Percentiles rank a stretch among this genome's conserved stretches.
phyloP scores from a whole-genome alignment of 805 yeast species.

The Cyberlindnera mrakii region DNA sequence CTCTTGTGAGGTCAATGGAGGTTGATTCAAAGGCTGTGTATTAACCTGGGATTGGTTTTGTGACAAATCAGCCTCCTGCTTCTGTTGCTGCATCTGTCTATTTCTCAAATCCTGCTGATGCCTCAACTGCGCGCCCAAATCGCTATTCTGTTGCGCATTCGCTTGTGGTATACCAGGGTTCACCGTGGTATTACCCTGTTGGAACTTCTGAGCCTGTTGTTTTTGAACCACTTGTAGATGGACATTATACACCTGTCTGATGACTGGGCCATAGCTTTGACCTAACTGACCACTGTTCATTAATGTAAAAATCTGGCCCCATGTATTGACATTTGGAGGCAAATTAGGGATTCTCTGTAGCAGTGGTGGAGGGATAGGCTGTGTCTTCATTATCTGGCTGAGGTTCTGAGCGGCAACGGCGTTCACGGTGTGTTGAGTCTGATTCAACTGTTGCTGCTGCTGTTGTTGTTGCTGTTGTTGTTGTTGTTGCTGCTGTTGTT shows the following conservation, averaged over 20 bases:
- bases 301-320: conserved; percentile 71
- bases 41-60: conserved; percentile 19
- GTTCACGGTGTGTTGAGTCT: conserved; percentile 3
- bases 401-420: conserved; percentile 9
- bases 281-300: conserved; percentile 54
- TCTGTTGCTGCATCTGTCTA: conserved; percentile 27
- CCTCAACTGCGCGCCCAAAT: conserved; percentile 20
- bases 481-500: conserved; percentile 1
- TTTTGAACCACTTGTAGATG: conserved; percentile 53
- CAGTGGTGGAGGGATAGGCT: conserved; percentile 68
- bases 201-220: conserved; percentile 33
- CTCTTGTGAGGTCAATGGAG: conserved; percentile 13
- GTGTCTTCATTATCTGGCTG: conserved; percentile 41
- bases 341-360: conserved; percentile 64
- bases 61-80: conserved; percentile 17
- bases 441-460: conserved; percentile 2
- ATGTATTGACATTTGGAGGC: conserved; percentile 74
- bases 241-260: conserved; percentile 61
- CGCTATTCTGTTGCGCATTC: conserved; percentile 2
- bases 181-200: conserved; percentile 7
- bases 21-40: conserved; percentile 13
- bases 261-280: conserved; percentile 48
- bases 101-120: conserved; percentile 29
- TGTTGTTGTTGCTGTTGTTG: conserved; percentile 6
- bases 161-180: conserved; percentile 5